Base-by-base conservation (phyloP, 805 yeast genomes). In the Yamadazyma insecticola region DNA sequence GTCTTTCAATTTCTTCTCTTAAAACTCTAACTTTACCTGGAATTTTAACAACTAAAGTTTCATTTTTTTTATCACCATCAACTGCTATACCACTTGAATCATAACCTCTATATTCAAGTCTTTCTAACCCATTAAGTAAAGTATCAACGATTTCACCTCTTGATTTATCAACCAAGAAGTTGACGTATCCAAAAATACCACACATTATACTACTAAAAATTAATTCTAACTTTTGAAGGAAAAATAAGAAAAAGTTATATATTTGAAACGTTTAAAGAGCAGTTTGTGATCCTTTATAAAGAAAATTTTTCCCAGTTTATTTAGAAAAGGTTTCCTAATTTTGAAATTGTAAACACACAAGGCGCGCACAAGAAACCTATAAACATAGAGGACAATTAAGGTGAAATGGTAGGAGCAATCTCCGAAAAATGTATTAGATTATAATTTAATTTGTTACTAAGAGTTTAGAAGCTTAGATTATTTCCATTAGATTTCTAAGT, bases 141-240 rank as follows among this genome's bases (percentile, higher is more conserved):
- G 88, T 87, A 58, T 81, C 86, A 41, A 90, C 71, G 60, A 92
- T 88, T 51, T 90, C 96, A 29, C 95, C 97, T 63, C 97, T 75
- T 32, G 88, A 71, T 58, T 78, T 85, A 47, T 88, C 96, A 37
- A 87, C 96, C 55, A 90, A 74, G 60, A 85, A 92, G 74, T 92
- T 92, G 48, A 92, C 89, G 65, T 92, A 92, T 45, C 98, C 99
- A 63, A 92, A 92, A 57, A 92, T 92, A 59, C 99, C 99, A 76
- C 99, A 41, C 45, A 41, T 41, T 6, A 6, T 33, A 10, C 18
- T 11, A n/a, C n/a, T n/a, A n/a, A n/a, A n/a, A n/a, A n/a, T 9
- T 19, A 19, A 9, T 19, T 9, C 11, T 19, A 19, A 19, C 11
- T 19, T 11, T 19, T 8, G 8, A 19, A 9, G 22, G 22, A 9